Base-by-base conservation (phyloP, 768 basidiomycete species). In the Russula dissimulans region DNA sequence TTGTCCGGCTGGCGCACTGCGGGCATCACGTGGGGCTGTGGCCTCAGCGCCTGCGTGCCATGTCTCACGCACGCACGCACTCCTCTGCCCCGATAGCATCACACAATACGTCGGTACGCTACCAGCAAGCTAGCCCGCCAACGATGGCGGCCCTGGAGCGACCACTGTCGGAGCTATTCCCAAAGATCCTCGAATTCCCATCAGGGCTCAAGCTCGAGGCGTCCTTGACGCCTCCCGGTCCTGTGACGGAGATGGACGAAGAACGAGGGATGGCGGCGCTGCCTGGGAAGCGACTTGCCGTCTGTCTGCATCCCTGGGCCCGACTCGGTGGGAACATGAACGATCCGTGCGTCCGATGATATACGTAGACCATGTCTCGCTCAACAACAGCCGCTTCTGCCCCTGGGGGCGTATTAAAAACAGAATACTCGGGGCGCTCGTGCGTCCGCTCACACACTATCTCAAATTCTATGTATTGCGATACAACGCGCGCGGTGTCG, bases 271-370 rank as follows among this genome's bases (percentile, higher is more conserved):
- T 36, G n/a, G 15, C 46, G 15, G 22, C 42, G 11, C n/a, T 26
- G 38, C 44, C 29, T 22, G 54, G 50, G 11, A 76, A 71, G 32
- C 84, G 80, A 62, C 69, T 86, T 6, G 89, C 84, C 0, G 72
- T 92, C n/a, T 84, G 84, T 65, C 73, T 88, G 11, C 90, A 92
- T 65, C 91, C 91, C 6, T 92, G 89, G 89, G 84, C 86, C n/a
- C 83, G 89, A 79, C 77, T 91, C 0, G 89, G 90, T 1, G 90
- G 89, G 15, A 77, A 74, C 53, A 88, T 85, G 82, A 69, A 83
- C 63, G 89, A 92, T 66, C 80, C 85, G 90, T 91, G 69, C 67
- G 88, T 78, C 57, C 26, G 57, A 26, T 26, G 22, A 26, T n/a
- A 5, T 18, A 6, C 4, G 3, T 11, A 41, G 39, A 44, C 44